phyloP scores from a whole-genome alignment of 768 basidiomycete genomes.

The Pisolithus marmoratus region DNA sequence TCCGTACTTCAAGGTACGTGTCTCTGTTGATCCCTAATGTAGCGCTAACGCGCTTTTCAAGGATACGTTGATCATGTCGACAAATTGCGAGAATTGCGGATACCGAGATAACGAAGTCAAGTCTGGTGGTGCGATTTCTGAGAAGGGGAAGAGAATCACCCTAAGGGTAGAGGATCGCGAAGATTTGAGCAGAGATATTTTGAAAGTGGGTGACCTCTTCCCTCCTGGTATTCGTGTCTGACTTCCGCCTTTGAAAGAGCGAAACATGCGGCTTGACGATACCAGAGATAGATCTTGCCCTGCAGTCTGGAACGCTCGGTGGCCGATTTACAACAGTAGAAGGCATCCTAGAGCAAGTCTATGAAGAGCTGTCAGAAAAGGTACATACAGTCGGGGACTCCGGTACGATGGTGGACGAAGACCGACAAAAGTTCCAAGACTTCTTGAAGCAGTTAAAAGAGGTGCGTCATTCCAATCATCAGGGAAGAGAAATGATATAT shows the following conservation, averaged over 20 bases:
- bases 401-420: slow-evolving; percentile 30
- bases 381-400: slow-evolving; percentile 75
- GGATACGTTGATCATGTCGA: slow-evolving; percentile 98
- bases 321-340: slow-evolving; percentile 97
- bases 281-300: slow-evolving; percentile 90
- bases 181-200: slow-evolving; percentile 86
- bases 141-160: slow-evolving; percentile 78
- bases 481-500: neutral
- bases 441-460: slow-evolving; percentile 78
- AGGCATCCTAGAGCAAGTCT: slow-evolving; percentile 89
- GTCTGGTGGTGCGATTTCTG: slow-evolving; percentile 84
- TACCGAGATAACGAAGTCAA: slow-evolving; percentile 99
- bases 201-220: slow-evolving; percentile 60
- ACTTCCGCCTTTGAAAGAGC: slow-evolving; percentile 49
- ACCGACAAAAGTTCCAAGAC: slow-evolving; percentile 55
- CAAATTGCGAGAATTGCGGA: slow-evolving; percentile 92
- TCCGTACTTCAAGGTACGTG: slow-evolving; percentile 87
- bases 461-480: slow-evolving; percentile 33
- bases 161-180: slow-evolving; percentile 90
- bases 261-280: slow-evolving; percentile 87
- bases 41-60: slow-evolving; percentile 22
- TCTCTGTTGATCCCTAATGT: neutral
- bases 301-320: slow-evolving; percentile 91
- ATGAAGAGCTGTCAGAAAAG: slow-evolving; percentile 91
- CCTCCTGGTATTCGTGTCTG: neutral